Conservation (phyloP, 2,329 filamentous ascomycete species). For the Magnaporthales sp. region DNA sequence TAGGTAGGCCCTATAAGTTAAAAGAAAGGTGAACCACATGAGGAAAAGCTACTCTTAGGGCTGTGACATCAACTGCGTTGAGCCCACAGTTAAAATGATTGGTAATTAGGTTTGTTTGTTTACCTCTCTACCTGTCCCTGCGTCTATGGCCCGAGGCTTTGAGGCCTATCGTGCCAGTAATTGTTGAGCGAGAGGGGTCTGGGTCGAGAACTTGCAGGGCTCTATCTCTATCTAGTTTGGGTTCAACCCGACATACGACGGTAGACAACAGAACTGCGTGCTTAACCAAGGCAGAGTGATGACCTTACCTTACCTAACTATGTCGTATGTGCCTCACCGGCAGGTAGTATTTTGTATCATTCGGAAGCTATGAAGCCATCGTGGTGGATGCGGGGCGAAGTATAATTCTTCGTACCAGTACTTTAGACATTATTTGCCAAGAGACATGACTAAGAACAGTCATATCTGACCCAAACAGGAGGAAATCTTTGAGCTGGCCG, state of each 20-base stretch:
- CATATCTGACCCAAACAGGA: not conserved
- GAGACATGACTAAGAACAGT: not conserved
- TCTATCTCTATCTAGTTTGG: too few species aligned
- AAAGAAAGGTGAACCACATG: too few species aligned
- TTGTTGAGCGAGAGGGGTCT: not conserved
- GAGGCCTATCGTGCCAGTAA: too few species aligned
- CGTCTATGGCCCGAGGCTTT: too few species aligned
- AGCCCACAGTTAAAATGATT: too few species aligned
- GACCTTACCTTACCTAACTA: not conserved
- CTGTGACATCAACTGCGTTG: too few species aligned
- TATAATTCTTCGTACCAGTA: not conserved
- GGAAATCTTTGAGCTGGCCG: not conserved
- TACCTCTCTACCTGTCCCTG: too few species aligned
- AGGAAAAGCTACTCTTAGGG: too few species aligned
- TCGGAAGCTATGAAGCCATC: not conserved
- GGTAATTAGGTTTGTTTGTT: too few species aligned
- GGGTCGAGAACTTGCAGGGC: not conserved
- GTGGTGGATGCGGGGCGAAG: not conserved
- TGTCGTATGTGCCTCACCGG: not conserved
- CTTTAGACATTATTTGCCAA: not conserved
- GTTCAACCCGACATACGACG: not conserved
- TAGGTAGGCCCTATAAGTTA: too few species aligned
- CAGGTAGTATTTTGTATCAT: not conserved
- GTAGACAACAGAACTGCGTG: not conserved
- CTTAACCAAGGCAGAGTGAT: not conserved